Percentiles rank a stretch among this genome's conserved stretches.
These are phyloP conservation scores for Pyrus communis DNA, from an alignment of 306 rosid species.

Conservation along the genomic window DNA sequence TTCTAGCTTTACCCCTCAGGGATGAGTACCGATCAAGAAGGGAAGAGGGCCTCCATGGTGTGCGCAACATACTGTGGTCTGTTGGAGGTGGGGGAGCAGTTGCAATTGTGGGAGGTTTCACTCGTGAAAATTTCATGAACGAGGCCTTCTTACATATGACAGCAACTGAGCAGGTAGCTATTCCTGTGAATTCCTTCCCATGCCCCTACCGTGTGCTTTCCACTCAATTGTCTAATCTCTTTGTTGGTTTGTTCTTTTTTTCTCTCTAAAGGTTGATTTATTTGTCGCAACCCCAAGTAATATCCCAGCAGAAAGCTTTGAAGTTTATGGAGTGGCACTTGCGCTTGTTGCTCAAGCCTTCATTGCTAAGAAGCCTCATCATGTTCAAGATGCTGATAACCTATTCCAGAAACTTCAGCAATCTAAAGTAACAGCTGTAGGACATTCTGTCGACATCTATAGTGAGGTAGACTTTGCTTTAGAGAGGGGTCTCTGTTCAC, in stretches of 20 bases:
- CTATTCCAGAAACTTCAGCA: conserved; percentile 94
- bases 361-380: conserved; percentile 82
- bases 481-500: conserved; percentile 92
- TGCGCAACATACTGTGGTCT: conserved; percentile 86
- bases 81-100: conserved; percentile 99
- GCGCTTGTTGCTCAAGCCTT: conserved; percentile 92
- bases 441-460: conserved; percentile 41
- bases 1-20: conserved; percentile 63
- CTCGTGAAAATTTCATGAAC: conserved; percentile 84
- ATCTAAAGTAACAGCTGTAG: conserved; percentile 47
- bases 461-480: conserved; percentile 82
- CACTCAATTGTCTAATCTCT: not conserved
- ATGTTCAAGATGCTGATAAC: conserved; percentile 81
- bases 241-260: not conserved
- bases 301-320: conserved; percentile 94
- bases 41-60: conserved; percentile 89
- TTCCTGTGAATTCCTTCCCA: conserved; percentile 2
- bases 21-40: conserved; percentile 54
- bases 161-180: conserved; percentile 80
- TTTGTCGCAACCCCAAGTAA: conserved; percentile 89
- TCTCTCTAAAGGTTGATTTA: conserved; percentile 69
- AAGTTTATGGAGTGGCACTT: conserved; percentile 94
- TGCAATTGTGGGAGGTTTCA: conserved; percentile 83
- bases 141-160: conserved; percentile 81
- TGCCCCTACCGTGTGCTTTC: not conserved